A percentile compares a stretch with the other conserved stretches of the same genome.
Conservation (phyloP, 371 early-diverging fungal species). For the Nematocida parisii region DNA sequence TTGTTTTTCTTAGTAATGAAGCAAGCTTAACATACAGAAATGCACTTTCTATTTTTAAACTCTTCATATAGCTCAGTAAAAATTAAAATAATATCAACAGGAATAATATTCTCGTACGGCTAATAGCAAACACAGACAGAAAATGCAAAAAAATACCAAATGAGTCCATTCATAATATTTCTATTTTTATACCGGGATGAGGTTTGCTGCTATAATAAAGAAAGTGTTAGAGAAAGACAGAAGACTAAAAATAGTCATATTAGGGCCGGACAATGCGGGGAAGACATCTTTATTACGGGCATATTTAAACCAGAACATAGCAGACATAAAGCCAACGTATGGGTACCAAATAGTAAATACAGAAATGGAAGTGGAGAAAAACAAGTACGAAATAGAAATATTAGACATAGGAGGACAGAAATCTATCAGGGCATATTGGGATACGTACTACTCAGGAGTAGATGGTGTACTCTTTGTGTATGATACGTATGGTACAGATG, state of each 20-base stretch:
- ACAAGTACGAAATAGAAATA: slow-evolving; percentile 76
- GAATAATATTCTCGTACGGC: not conserved
- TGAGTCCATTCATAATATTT: not conserved
- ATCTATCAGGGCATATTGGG: slow-evolving; percentile 91
- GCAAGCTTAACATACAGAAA: slow-evolving; percentile 49
- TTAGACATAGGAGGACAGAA: slow-evolving; percentile 98
- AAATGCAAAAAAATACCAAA: not conserved
- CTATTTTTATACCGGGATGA: slow-evolving; percentile 48
- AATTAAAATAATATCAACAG: slow-evolving; percentile 40
- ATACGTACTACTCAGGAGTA: slow-evolving; percentile 96
- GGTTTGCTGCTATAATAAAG: slow-evolving; percentile 59
- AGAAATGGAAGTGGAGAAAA: slow-evolving; percentile 78
- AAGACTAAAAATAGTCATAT: slow-evolving; percentile 89
- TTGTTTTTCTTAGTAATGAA: slow-evolving; percentile 69
- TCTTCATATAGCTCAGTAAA: slow-evolving; percentile 46
- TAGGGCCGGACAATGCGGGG: slow-evolving; percentile 97
- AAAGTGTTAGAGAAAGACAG: slow-evolving; percentile 72
- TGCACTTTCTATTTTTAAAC: not conserved
- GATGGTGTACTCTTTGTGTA: slow-evolving; percentile 97
- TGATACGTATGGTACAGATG: slow-evolving; percentile 80
- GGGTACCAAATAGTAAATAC: slow-evolving; percentile 76
- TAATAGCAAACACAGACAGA: not conserved
- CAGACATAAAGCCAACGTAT: slow-evolving; percentile 76
- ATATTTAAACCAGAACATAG: slow-evolving; percentile 81
- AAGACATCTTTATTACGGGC: slow-evolving; percentile 93